Evolutionary conservation across 2,329 filamentous ascomycete species (phyloP), one percentile per base, ranked within the genome.

Genomic region (Epichloe amarillans): DNA sequence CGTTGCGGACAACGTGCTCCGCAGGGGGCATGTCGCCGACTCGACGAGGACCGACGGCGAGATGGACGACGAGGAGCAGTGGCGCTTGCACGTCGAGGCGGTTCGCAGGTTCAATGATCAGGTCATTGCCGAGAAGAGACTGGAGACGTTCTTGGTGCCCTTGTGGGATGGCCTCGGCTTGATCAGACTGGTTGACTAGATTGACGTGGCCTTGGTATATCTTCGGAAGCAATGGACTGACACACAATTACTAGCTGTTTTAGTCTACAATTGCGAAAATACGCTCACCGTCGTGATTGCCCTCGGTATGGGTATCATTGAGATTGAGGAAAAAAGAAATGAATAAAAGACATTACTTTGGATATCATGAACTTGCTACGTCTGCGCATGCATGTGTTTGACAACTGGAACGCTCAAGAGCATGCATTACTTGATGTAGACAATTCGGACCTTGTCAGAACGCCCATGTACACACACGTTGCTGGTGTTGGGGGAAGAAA

Each of bases 1-100:
- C 53, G 63, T 79, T 14, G 75, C 72, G 1, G 77, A 80, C 59
- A 80, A 80, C 51, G 68, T 75, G 41, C 66, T 80, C 26, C 71
- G 71, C 3, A 62, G 65, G 69, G 6, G 69, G 6, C 62, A 75
- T 12, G 71, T 79, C 3, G 74, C 71, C 4, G 66, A 69, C 48
- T 52, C 23, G 50, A 53, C 4, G 51, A 53, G 10, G 47, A 47
- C 44, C 17, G 38, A 46, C 19, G 17, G 38, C 36, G 44, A 42
- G 26, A 35, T 45, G 7, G 39, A 37, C 6, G 17, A 40, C 46
- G 14, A 45, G 47, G 54, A 55, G n/a, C 45, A 49, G 17, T 49
- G 47, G 26, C 50, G 57, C 14, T 48, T 48, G 5, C 60, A 60
- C 10, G 46, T 68, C 4, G 50, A 57, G 19, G 61, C 61, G 8